A percentile compares a stretch with the other conserved stretches of the same genome.
These are phyloP conservation scores for Cryoendolithus antarcticus DNA, from an alignment of 2,329 filamentous ascomycete genomes.

Conservation along the genomic window DNA sequence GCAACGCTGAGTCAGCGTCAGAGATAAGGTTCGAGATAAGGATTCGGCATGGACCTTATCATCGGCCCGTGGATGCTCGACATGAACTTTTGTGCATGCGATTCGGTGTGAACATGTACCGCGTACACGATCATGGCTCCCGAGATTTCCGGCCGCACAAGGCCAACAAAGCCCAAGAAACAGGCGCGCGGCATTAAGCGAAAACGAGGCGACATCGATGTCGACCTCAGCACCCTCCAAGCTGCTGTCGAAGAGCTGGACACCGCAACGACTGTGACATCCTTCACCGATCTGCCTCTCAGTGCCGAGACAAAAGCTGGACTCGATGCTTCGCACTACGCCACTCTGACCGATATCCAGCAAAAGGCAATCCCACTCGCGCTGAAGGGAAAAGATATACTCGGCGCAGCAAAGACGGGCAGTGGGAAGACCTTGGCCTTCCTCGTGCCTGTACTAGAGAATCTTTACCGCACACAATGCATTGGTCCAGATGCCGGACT, in stretches of 20 bases:
- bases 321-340: conserved; percentile 77
- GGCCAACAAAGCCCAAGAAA: conserved; percentile 44
- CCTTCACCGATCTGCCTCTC: conserved; percentile 75
- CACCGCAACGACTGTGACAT: conserved; percentile 45
- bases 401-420: conserved; percentile 90
- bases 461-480: conserved; percentile 79
- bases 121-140: conserved; percentile 10
- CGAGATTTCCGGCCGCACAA: conserved; percentile 30
- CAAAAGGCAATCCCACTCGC: conserved; percentile 76
- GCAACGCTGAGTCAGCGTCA: no score
- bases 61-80: no score
- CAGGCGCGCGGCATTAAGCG: conserved; percentile 28
- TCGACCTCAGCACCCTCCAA: conserved; percentile 28
- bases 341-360: conserved; percentile 84
- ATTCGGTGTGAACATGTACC: no score
- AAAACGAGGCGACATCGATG: conserved; percentile 40
- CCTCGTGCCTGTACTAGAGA: conserved; percentile 81
- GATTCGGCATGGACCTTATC: no score
- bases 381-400: conserved; percentile 73
- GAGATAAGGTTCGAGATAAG: no score
- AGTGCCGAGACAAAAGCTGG: conserved; percentile 69
- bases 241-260: conserved; percentile 39
- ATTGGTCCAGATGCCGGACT: conserved; percentile 75
- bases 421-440: conserved; percentile 94
- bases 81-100: no score